Evolutionary conservation across 2,329 filamentous ascomycete species (phyloP).

Genomic region (Beauveria scarabaeidicola): DNA sequence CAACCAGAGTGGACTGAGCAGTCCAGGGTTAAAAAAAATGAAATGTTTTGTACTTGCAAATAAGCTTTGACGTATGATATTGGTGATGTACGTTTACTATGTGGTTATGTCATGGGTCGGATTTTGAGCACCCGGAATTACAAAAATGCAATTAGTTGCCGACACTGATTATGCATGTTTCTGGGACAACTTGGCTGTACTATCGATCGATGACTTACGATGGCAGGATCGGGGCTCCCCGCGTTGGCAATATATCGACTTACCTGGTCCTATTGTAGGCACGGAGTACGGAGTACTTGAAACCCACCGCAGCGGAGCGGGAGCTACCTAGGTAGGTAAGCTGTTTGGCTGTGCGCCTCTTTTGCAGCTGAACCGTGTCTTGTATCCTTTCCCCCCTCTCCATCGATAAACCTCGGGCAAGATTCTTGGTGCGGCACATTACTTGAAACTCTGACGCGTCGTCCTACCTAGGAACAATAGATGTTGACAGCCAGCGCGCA

Average conservation of each 20-base stretch:
- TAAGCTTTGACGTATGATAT: background rate
- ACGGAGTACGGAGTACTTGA: no score
- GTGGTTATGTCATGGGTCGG: background rate
- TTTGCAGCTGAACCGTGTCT: background rate
- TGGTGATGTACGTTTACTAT: background rate
- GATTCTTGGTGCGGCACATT: background rate
- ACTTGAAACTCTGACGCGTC: background rate
- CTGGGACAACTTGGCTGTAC: no score
- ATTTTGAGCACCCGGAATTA: background rate
- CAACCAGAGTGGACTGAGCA: conserved; percentile 23
- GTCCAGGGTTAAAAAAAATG: conserved; percentile 24
- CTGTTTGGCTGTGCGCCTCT: background rate
- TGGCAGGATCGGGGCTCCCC: background rate
- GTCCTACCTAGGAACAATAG: background rate
- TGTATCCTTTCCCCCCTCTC: background rate
- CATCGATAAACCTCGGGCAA: background rate
- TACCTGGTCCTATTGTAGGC: no score
- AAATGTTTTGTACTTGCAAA: conserved; percentile 16
- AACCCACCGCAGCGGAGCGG: background rate
- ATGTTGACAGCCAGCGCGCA: background rate
- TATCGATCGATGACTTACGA: background rate
- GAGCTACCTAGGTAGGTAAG: background rate
- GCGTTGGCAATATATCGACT: no score
- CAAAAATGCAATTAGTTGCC: background rate
- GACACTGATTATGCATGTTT: background rate